A percentile compares a stretch with the other conserved stretches of the same genome.
Evolutionary conservation across 148 eudicot genomes (phyloP).

Genomic region (Bassia scoparia): DNA sequence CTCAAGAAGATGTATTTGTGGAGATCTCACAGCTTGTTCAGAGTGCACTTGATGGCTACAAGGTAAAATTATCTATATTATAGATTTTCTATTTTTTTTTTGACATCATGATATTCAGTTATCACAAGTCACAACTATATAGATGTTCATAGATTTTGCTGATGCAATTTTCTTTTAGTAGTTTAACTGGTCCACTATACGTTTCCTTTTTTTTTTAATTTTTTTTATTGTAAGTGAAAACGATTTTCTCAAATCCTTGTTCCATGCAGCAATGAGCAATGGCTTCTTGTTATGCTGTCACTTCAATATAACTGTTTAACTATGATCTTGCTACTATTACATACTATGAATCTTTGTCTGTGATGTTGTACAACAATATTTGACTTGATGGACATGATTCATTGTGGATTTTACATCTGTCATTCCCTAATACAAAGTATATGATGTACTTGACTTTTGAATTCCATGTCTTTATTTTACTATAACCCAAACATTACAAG

Average conservation of each 20-base stretch:
- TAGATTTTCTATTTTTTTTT: too few species aligned
- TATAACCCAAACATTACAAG: too few species aligned
- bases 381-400: background rate
- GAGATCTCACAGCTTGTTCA: constrained; percentile 99
- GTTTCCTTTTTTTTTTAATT: too few species aligned
- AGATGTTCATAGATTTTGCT: background rate
- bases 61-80: constrained; percentile 41
- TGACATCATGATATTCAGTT: background rate
- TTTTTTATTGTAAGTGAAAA: too few species aligned
- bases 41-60: constrained; percentile 98
- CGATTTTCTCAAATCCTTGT: background rate
- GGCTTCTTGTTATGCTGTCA: background rate
- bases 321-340: background rate
- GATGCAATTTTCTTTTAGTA: background rate
- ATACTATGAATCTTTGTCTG: background rate
- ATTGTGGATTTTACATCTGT: background rate
- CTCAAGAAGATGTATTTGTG: constrained; percentile 86
- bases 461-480: background rate
- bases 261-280: background rate
- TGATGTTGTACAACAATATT: background rate
- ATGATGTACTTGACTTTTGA: background rate
- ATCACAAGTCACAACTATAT: background rate
- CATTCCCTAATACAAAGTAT: background rate
- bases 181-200: background rate
- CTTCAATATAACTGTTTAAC: too few species aligned